phyloP scores from a whole-genome alignment of 371 early-diverging fungal species.

The Coemansia sp. region DNA sequence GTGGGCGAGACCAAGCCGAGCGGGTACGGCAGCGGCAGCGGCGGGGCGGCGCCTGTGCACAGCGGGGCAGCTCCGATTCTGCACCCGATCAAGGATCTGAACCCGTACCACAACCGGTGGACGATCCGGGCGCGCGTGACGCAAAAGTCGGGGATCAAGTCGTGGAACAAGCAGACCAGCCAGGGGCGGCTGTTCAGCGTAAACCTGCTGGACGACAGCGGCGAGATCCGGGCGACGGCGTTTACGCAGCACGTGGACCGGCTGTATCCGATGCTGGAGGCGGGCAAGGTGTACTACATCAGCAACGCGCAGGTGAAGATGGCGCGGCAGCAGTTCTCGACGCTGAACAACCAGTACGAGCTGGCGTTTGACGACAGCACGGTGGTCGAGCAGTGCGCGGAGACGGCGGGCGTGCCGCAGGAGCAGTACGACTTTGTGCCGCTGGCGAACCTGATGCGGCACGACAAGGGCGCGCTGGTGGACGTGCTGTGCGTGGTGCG shows the following conservation, averaged over 20 bases:
- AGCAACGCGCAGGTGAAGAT: slow-evolving; percentile 79
- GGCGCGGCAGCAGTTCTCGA: slow-evolving; percentile 85
- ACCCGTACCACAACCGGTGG: slow-evolving; percentile 83
- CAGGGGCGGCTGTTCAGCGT: slow-evolving; percentile 91
- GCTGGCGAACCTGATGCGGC: slow-evolving; percentile 61
- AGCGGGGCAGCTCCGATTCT: slow-evolving; percentile 43
- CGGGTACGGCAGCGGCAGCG: slow-evolving; percentile 2
- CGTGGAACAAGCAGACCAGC: slow-evolving; percentile 76
- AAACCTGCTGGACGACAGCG: slow-evolving; percentile 80
- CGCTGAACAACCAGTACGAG: slow-evolving; percentile 90
- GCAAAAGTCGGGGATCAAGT: slow-evolving; percentile 78
- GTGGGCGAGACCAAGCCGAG: slow-evolving; percentile 37
- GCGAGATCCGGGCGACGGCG: slow-evolving; percentile 89
- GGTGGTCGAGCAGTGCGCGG: slow-evolving; percentile 57
- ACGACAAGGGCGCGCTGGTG: slow-evolving; percentile 64
- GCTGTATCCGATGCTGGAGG: slow-evolving; percentile 72
- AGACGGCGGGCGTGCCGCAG: slow-evolving; percentile 62
- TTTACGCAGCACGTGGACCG: slow-evolving; percentile 83
- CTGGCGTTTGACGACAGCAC: slow-evolving; percentile 68
- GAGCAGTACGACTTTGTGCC: slow-evolving; percentile 70
- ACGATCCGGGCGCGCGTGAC: slow-evolving; percentile 88
- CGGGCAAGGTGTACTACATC: slow-evolving; percentile 83
- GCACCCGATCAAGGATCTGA: slow-evolving; percentile 58
- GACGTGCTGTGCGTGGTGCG: slow-evolving; percentile 85
- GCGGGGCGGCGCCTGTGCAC: slow-evolving; percentile 24